A percentile compares a stretch with the other conserved stretches of the same genome.
Evolutionary conservation across 768 basidiomycete genomes (phyloP).

Genomic region (Lactarius trivialis): DNA sequence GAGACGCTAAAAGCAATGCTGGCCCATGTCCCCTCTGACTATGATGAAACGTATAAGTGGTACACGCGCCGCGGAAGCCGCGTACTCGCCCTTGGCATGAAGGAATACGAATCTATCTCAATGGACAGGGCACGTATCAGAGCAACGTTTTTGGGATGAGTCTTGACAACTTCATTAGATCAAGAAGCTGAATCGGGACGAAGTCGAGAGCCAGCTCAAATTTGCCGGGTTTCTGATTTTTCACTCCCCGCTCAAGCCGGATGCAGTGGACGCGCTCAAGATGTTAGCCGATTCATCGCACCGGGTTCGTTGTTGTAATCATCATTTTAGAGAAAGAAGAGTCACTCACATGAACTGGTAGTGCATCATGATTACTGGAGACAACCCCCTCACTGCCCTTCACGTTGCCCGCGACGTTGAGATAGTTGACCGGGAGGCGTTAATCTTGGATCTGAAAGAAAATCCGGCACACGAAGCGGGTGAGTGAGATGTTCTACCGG

Average conservation of each 20-base stretch:
- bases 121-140: slow-evolving; percentile 59
- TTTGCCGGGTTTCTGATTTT: slow-evolving; percentile 99
- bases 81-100: slow-evolving; percentile 86
- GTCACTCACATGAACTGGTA: slow-evolving; percentile 29
- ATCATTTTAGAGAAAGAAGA: slow-evolving; percentile 6
- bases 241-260: slow-evolving; percentile 93
- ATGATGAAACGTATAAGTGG: slow-evolving; percentile 94
- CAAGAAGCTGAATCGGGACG: slow-evolving; percentile 76
- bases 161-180: slow-evolving; percentile 44
- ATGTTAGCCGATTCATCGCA: slow-evolving; percentile 97
- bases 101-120: slow-evolving; percentile 67
- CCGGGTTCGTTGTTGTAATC: slow-evolving; percentile 52
- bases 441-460: slow-evolving; percentile 88
- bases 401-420: slow-evolving; percentile 96
- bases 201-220: slow-evolving; percentile 67
- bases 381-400: slow-evolving; percentile 94
- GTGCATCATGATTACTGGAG: slow-evolving; percentile 99
- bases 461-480: slow-evolving; percentile 64
- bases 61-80: slow-evolving; percentile 91
- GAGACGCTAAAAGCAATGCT: slow-evolving; percentile 95
- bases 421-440: slow-evolving; percentile 90
- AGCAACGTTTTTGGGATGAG: background rate
- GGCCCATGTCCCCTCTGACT: slow-evolving; percentile 58
- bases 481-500: slow-evolving; percentile 30
- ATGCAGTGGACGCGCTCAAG: slow-evolving; percentile 84